Evolutionary conservation across 2,329 filamentous ascomycete species (phyloP).

Genomic region (Neopestalotiopsis clavispora): DNA sequence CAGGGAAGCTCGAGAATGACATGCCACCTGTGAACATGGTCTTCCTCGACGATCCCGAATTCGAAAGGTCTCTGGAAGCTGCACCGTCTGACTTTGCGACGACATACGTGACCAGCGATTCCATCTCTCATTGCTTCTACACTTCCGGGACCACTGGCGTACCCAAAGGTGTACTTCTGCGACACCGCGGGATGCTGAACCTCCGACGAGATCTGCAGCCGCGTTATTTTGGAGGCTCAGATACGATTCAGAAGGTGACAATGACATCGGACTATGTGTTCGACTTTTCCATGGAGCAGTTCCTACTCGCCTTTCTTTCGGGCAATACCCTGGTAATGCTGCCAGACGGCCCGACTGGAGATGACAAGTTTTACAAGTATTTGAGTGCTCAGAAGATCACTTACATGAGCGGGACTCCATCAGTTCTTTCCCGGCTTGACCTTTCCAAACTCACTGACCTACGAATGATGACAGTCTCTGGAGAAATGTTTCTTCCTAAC

Average conservation of each 20-base stretch:
- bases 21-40: background rate
- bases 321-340: constrained; percentile 74
- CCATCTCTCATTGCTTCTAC: constrained; percentile 9
- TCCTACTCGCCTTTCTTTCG: constrained; percentile 77
- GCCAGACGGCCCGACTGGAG: constrained; percentile 64
- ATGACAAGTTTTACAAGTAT: background rate
- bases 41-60: background rate
- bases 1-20: background rate
- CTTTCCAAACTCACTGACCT: background rate
- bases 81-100: background rate
- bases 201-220: constrained; percentile 71
- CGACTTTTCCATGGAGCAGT: constrained; percentile 87
- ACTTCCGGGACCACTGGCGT: constrained; percentile 18
- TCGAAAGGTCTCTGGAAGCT: background rate
- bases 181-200: constrained; percentile 68
- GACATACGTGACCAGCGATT: background rate
- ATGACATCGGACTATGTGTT: constrained; percentile 89
- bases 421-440: background rate
- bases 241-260: constrained; percentile 67
- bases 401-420: constrained; percentile 5
- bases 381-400: background rate
- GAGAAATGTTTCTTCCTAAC: background rate
- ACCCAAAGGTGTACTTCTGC: constrained; percentile 17
- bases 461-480: background rate
- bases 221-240: constrained; percentile 65